A percentile compares a stretch with the other conserved stretches of the same genome.
Conservation (phyloP, 176 grass and related monocot species). For the Cenchrus fungigraminus region DNA sequence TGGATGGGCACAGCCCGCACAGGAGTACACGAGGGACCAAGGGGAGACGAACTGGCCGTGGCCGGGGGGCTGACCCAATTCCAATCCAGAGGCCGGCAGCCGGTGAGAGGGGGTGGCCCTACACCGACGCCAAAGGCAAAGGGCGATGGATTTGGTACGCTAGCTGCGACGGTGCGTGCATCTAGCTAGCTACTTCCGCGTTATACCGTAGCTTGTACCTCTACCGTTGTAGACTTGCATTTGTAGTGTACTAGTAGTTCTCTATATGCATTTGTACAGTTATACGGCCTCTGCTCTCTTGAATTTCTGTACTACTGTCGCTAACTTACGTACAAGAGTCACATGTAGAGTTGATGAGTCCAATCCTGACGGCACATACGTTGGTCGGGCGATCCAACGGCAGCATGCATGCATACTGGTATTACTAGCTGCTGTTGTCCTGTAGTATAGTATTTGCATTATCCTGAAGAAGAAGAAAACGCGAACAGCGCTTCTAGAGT, state of each 20-base stretch:
- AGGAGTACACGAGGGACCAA: too few relatives aligned
- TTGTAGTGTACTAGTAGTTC: not conserved
- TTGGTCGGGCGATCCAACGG: too few relatives aligned
- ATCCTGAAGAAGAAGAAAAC: not conserved
- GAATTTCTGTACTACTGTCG: too few relatives aligned
- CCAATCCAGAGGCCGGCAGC: not conserved
- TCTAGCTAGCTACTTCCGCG: not conserved
- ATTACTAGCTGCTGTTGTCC: too few relatives aligned
- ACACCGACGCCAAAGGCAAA: not conserved
- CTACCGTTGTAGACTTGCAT: not conserved
- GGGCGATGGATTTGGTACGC: not conserved
- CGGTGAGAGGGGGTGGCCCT: not conserved
- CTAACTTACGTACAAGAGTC: too few relatives aligned
- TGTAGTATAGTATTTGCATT: too few relatives aligned
- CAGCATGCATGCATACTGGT: too few relatives aligned
- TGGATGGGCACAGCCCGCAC: not conserved
- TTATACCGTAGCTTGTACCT: not conserved
- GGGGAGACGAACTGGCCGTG: conserved; percentile 19
- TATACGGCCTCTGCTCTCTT: not conserved
- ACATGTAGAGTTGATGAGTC: too few relatives aligned
- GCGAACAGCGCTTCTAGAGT: not conserved
- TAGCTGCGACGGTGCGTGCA: not conserved
- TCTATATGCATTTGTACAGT: not conserved
- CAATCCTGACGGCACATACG: too few relatives aligned
- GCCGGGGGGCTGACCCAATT: not conserved